phyloP scores from a whole-genome alignment of 1,139 yeast species.

The Geotrichum phurueaensis region DNA sequence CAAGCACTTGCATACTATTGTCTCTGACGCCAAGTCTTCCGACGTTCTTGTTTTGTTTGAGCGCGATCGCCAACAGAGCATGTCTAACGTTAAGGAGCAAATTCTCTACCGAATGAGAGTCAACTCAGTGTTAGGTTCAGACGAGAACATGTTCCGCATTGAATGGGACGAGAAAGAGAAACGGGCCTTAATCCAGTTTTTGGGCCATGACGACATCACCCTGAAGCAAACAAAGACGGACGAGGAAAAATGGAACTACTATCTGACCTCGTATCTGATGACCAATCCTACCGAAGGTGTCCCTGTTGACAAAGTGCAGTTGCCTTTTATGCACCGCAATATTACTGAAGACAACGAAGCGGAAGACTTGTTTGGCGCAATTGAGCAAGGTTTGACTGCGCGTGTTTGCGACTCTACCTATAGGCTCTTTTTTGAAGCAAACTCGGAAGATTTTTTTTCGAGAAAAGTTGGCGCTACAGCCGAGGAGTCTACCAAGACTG shows the following conservation, averaged over 20 bases:
- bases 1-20: conserved; percentile 76
- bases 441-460: conserved; percentile 76
- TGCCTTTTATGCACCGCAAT: conserved; percentile 59
- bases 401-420: conserved; percentile 76
- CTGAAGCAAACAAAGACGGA: conserved; percentile 67
- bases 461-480: conserved; percentile 20
- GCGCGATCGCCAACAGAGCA: conserved; percentile 56
- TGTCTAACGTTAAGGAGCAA: conserved; percentile 70
- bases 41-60: conserved; percentile 80
- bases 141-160: conserved; percentile 89
- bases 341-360: conserved; percentile 32
- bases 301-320: conserved; percentile 64
- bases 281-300: conserved; percentile 97
- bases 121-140: conserved; percentile 70
- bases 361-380: conserved; percentile 29
- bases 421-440: conserved; percentile 71
- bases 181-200: conserved; percentile 69
- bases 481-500: conserved; percentile 20
- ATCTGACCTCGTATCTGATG: conserved; percentile 86
- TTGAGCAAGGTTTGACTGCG: conserved; percentile 70
- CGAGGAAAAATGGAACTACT: conserved; percentile 86
- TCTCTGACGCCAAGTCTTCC: conserved; percentile 75
- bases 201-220: conserved; percentile 83
- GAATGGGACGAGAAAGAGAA: conserved; percentile 53
- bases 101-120: conserved; percentile 85